A percentile compares a stretch with the other conserved stretches of the same genome.
Evolutionary conservation across 2,329 filamentous ascomycete genomes (phyloP).

Genomic region (Colletotrichum lentis): DNA sequence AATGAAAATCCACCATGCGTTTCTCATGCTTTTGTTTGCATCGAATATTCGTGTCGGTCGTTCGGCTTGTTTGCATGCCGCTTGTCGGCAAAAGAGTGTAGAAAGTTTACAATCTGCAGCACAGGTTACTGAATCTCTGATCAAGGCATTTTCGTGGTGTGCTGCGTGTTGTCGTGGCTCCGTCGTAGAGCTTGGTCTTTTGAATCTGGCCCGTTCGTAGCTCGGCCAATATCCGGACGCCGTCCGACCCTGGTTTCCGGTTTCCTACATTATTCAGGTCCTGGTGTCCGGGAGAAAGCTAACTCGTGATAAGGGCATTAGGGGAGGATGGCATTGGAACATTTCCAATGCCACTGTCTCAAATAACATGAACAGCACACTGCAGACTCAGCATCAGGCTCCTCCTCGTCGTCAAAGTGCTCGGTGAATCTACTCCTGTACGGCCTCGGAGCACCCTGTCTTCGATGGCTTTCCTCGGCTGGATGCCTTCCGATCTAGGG

Average conservation of each 20-base stretch:
- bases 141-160: not conserved
- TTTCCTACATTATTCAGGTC: not conserved
- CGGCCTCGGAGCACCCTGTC: not conserved
- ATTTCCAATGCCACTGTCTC: not conserved
- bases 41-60: slow-evolving; percentile 20
- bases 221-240: not conserved
- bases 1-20: slow-evolving; percentile 37
- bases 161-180: not conserved
- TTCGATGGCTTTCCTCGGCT: not conserved
- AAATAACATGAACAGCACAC: not conserved
- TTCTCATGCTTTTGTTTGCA: slow-evolving; percentile 37
- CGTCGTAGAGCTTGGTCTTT: not conserved
- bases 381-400: not conserved
- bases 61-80: not conserved
- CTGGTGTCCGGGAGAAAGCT: not conserved
- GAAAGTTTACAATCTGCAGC: not conserved
- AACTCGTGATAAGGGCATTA: not conserved
- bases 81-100: slow-evolving; percentile 14
- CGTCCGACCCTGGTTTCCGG: not conserved
- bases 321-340: not conserved
- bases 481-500: slow-evolving; percentile 36
- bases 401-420: slow-evolving; percentile 3
- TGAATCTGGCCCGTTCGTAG: not conserved
- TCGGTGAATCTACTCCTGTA: not conserved
- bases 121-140: not conserved